Conservation (phyloP, 1,284 basidiomycete species). For the Boletus sp. region DNA sequence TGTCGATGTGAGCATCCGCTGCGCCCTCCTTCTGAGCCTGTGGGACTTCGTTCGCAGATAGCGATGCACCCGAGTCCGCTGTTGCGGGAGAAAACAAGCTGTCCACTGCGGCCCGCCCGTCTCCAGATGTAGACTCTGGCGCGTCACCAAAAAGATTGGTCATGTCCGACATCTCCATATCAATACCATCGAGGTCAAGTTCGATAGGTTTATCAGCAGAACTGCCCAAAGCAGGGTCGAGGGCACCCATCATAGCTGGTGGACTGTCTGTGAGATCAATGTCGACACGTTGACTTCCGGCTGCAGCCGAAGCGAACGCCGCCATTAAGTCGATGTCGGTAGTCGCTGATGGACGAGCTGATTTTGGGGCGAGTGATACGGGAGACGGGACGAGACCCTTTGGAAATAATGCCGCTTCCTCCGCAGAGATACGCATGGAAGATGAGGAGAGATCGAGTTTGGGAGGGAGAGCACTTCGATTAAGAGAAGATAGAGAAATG, state of each 20-base stretch:
- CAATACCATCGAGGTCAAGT: slow-evolving; percentile 69
- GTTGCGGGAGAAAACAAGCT: slow-evolving; percentile 51
- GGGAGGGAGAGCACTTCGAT: slow-evolving; percentile 66
- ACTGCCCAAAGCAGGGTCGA: slow-evolving; percentile 50
- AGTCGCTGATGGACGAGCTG: slow-evolving; percentile 58
- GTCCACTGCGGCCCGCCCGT: slow-evolving; percentile 40
- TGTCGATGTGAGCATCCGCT: slow-evolving; percentile 29
- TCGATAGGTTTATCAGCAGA: slow-evolving; percentile 82
- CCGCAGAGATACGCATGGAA: slow-evolving; percentile 61
- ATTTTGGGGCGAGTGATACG: slow-evolving; percentile 76
- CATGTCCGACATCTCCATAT: slow-evolving; percentile 61
- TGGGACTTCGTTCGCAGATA: slow-evolving; percentile 21
- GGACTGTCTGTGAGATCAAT: slow-evolving; percentile 47
- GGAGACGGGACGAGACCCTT: slow-evolving; percentile 67
- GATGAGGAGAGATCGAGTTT: slow-evolving; percentile 75
- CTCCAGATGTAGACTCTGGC: slow-evolving; percentile 39
- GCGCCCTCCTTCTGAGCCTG: slow-evolving; percentile 20
- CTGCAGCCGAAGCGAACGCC: slow-evolving; percentile 51
- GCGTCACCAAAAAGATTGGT: slow-evolving; percentile 56
- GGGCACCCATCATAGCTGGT: slow-evolving; percentile 37
- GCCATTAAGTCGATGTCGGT: slow-evolving; percentile 67
- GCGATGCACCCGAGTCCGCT: slow-evolving; percentile 21
- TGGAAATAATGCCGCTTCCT: slow-evolving; percentile 59
- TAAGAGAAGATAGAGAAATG: slow-evolving; percentile 76
- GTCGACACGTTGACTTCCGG: slow-evolving; percentile 40